These are phyloP conservation scores for Mucor circinelloides DNA, from an alignment of 371 early-diverging fungal genomes.

Conservation along the genomic window DNA sequence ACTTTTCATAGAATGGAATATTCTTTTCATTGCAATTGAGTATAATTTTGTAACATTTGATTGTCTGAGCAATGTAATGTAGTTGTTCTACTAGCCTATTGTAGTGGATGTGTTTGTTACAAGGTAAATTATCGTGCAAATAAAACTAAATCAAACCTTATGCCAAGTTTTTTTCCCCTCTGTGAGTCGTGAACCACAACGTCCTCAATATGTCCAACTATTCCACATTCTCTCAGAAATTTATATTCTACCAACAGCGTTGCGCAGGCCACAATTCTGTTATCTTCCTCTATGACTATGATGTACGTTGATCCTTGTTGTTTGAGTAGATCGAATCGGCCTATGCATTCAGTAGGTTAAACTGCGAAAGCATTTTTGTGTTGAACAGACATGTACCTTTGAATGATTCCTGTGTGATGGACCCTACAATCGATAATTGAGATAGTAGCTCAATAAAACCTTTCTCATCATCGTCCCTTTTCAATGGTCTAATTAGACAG, in stretches of 20 bases:
- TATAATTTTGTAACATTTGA: constrained; percentile 77
- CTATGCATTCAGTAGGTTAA: constrained; percentile 26
- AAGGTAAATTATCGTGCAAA: background rate
- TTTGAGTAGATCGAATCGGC: constrained; percentile 69
- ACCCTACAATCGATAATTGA: constrained; percentile 68
- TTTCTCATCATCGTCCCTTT: constrained; percentile 58
- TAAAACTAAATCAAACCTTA: constrained; percentile 25
- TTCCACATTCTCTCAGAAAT: constrained; percentile 82
- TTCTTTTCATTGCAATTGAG: constrained; percentile 90
- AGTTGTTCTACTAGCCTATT: constrained; percentile 67
- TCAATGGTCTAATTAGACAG: constrained; percentile 77
- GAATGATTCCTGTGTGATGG: constrained; percentile 59
- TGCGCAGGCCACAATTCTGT: constrained; percentile 82
- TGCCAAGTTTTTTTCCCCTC: constrained; percentile 83
- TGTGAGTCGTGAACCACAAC: constrained; percentile 89
- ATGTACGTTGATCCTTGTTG: constrained; percentile 64
- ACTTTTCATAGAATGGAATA: constrained; percentile 92
- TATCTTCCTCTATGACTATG: constrained; percentile 73
- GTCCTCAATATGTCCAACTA: constrained; percentile 88
- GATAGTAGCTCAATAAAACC: constrained; percentile 60
- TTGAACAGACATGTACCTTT: constrained; percentile 53
- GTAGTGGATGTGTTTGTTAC: background rate
- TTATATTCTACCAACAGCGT: constrained; percentile 94
- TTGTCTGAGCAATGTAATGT: constrained; percentile 49
- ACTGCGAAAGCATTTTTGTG: background rate